Base-by-base conservation (phyloP, 441 rosid species). In the Pelargonium australe region DNA sequence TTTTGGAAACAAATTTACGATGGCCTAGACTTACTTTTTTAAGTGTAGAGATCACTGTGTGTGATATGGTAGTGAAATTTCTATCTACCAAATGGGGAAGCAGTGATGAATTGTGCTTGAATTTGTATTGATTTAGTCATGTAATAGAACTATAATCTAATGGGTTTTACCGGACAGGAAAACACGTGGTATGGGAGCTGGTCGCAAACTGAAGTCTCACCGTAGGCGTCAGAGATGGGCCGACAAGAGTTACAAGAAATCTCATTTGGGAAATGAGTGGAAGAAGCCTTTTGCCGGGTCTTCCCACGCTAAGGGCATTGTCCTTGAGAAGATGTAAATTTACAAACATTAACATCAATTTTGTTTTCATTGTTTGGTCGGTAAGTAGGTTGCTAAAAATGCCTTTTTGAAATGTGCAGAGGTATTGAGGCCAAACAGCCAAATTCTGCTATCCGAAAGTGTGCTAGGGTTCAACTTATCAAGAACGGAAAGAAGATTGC, bases 291-390 rank as follows among this genome's bases (percentile, higher is more conserved):
- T 53, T 53, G 60, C 23, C 2, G 60, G 60, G 9, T 53, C 60
- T 53, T 53, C 60, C 60, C 60, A 53, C 17, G 60, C 60, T 16
- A 53, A 53, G 60, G 60, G 60, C 60, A 53, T 53, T 53, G 60
- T 53, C 23, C 60, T 53, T 7, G 60, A 53, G 60, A 53, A 53
- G 60, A 53, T 53, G 60, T 53, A 53, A 53, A 2, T 53, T 53
- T 20, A 53, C 23, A 53, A 14, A 8, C 20, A 14, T 5, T 53
- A 14, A 14, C 23, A 13, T 51, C 5, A 51, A 51, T 13, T 51
- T 4, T 8, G 7, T 53, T 3, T 16, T 53, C 23, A n/a, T 1
- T 53, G 11, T 16, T 53, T 53, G 60, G 3, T 19, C 8, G 0
- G 2, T 8, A 16, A 53, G 17, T 2, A 5, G 7, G 5, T 6